A percentile compares a stretch with the other conserved stretches of the same genome.
phyloP scores from a whole-genome alignment of 2,329 filamentous ascomycete genomes.

The Alternaria atra region DNA sequence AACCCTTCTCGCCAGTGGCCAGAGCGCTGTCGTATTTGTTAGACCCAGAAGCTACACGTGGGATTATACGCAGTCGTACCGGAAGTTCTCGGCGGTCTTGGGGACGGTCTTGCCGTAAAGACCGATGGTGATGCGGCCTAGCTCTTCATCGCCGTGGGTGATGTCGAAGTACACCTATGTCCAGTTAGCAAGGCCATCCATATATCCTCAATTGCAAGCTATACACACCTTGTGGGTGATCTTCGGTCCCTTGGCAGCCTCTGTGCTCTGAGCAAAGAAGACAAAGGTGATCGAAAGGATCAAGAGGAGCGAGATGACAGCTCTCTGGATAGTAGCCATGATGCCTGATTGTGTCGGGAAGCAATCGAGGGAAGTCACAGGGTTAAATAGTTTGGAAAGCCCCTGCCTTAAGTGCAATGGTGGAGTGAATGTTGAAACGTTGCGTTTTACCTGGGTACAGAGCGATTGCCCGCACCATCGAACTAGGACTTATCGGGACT shows the following conservation, averaged over 20 bases:
- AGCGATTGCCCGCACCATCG: conserved; percentile 22
- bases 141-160: conserved; percentile 73
- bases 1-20: conserved; percentile 86
- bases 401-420: conserved; percentile 24
- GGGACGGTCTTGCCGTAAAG: conserved; percentile 89
- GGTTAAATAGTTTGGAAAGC: conserved; percentile 37
- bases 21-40: conserved; percentile 69
- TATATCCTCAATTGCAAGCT: neutral
- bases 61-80: conserved; percentile 45
- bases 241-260: conserved; percentile 76
- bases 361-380: conserved; percentile 28
- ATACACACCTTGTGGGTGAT: conserved; percentile 85
- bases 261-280: conserved; percentile 47
- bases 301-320: conserved; percentile 76
- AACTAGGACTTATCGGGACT: conserved; percentile 20
- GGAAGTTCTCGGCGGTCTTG: conserved; percentile 74
- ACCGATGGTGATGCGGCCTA: conserved; percentile 81
- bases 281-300: conserved; percentile 71
- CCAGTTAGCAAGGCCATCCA: neutral
- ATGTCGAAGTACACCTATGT: conserved; percentile 81
- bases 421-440: conserved; percentile 42
- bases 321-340: conserved; percentile 79
- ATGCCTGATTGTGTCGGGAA: conserved; percentile 45
- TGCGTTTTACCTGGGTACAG: conserved; percentile 33
- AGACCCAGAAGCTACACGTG: conserved; percentile 10